Conservation (phyloP, 179 eudicot species). For the Nepenthes alata region DNA sequence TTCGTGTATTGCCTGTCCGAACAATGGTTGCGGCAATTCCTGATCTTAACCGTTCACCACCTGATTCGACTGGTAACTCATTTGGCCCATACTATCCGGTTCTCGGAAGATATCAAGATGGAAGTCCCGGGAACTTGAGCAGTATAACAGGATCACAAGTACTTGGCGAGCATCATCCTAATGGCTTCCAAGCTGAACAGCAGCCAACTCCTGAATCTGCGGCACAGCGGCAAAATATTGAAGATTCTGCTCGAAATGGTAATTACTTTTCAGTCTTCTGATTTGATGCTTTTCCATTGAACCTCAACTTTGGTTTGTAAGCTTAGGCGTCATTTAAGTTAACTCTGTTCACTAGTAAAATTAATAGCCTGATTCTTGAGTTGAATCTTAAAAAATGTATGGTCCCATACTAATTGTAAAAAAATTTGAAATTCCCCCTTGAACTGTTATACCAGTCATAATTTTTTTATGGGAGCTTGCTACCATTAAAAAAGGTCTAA, state of each 20-base stretch:
- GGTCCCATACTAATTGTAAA: too few species aligned
- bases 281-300: background rate
- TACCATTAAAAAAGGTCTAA: too few species aligned
- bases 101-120: constrained; percentile 53
- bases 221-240: constrained; percentile 24
- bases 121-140: constrained; percentile 28
- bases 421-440: too few species aligned
- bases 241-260: constrained; percentile 43
- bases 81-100: constrained; percentile 46
- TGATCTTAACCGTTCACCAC: constrained; percentile 31
- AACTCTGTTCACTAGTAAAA: too few species aligned
- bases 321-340: too few species aligned
- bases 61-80: constrained; percentile 43
- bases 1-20: constrained; percentile 54
- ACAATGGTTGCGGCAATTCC: constrained; percentile 55
- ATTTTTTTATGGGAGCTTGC: too few species aligned
- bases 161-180: constrained; percentile 21
- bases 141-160: constrained; percentile 31
- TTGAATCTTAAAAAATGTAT: too few species aligned
- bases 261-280: constrained; percentile 3
- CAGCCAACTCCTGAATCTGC: constrained; percentile 24
- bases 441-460: too few species aligned
- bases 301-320: too few species aligned
- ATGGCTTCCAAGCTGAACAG: constrained; percentile 17
- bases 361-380: too few species aligned